Evolutionary conservation across 805 yeast genomes (phyloP).

Genomic region (Wickerhamomyces xylosicus): DNA sequence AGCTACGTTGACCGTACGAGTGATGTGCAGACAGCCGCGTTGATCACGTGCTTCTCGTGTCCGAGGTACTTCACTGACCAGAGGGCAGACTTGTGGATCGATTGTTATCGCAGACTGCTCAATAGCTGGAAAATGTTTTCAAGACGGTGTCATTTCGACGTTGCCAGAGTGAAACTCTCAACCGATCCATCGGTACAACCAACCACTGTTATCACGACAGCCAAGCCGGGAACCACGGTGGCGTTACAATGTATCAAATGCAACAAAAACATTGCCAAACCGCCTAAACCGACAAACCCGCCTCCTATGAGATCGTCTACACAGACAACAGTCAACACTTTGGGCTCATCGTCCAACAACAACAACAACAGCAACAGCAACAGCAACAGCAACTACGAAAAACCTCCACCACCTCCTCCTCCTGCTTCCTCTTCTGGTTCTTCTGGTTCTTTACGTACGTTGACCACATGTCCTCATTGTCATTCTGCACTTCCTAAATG

Average conservation of each 20-base stretch:
- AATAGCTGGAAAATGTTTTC: constrained; percentile 76
- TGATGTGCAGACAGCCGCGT: constrained; percentile 87
- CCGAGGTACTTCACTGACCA: constrained; percentile 74
- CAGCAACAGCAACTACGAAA: background rate
- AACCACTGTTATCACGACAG: constrained; percentile 28
- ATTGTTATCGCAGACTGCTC: constrained; percentile 52
- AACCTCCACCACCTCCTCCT: constrained; percentile 4
- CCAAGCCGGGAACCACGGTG: constrained; percentile 57
- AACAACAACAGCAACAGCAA: background rate
- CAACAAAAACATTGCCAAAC: constrained; percentile 54
- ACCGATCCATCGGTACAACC: constrained; percentile 26
- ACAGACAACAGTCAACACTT: background rate
- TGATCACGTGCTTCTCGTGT: constrained; percentile 69
- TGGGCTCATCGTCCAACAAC: constrained; percentile 4
- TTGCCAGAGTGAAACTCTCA: constrained; percentile 58
- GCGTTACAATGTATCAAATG: constrained; percentile 76
- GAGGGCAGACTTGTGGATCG: constrained; percentile 72
- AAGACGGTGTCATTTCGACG: constrained; percentile 79
- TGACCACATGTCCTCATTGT: constrained; percentile 64
- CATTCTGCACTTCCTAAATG: constrained; percentile 84
- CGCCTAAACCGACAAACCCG: constrained; percentile 8
- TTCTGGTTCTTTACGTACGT: constrained; percentile 2
- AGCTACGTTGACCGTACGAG: constrained; percentile 80
- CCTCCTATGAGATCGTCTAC: background rate
- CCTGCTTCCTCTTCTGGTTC: no score